These are phyloP conservation scores for Suillus luteus DNA, from an alignment of 768 basidiomycete genomes.

Conservation along the genomic window DNA sequence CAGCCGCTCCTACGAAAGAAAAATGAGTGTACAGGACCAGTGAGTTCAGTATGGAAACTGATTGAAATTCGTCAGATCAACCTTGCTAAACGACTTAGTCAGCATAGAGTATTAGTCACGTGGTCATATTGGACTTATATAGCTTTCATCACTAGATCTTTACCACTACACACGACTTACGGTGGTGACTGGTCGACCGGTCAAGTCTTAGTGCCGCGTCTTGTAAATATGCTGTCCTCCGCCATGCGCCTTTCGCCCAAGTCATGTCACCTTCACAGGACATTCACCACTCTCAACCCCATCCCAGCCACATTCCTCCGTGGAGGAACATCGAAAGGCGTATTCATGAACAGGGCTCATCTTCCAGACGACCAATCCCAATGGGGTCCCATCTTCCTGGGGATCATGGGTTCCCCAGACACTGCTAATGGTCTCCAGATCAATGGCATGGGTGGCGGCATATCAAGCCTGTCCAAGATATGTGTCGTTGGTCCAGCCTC, in stretches of 20 bases:
- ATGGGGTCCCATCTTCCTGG: slow-evolving; percentile 66
- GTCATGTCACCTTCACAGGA: not conserved
- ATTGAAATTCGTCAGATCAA: slow-evolving; percentile 2
- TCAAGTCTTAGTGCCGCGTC: not conserved
- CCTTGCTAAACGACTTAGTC: not conserved
- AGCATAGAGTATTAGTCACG: not conserved
- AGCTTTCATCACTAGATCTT: not conserved
- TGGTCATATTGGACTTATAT: not conserved
- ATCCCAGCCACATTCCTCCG: slow-evolving; percentile 50
- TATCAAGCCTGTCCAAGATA: slow-evolving; percentile 75
- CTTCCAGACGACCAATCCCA: slow-evolving; percentile 52
- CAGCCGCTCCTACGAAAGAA: slow-evolving; percentile 9
- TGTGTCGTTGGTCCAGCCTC: slow-evolving; percentile 61
- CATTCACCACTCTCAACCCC: slow-evolving; percentile 7
- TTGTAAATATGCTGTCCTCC: not conserved
- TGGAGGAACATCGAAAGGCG: slow-evolving; percentile 79
- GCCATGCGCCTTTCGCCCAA: not conserved
- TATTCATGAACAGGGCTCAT: slow-evolving; percentile 57
- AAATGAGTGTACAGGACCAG: slow-evolving; percentile 4
- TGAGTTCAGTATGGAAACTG: not conserved
- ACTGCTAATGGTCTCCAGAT: slow-evolving; percentile 66
- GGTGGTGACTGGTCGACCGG: not conserved
- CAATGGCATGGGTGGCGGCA: slow-evolving; percentile 81
- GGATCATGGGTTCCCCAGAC: slow-evolving; percentile 84
- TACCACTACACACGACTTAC: not conserved